phyloP scores from a whole-genome alignment of 108 stramenopile species.

The Chaetoceros tenuissimus region DNA sequence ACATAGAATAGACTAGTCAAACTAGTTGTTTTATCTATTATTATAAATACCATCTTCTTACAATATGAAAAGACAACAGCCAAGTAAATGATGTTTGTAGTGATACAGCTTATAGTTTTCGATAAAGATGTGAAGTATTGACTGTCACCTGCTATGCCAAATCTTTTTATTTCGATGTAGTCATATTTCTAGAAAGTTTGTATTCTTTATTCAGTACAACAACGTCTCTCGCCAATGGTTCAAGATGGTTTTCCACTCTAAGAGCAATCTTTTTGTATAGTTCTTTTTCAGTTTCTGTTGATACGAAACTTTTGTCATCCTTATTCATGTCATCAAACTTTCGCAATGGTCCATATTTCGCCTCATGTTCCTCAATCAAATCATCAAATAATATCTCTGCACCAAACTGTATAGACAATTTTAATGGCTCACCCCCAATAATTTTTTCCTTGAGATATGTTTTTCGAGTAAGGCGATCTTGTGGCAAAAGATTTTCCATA shows the following conservation, averaged over 20 bases:
- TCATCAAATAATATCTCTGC: conserved; percentile 35
- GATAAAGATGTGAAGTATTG: too few species aligned
- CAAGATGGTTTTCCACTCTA: background rate
- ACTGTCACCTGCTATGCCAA: too few species aligned
- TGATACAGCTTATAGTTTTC: too few species aligned
- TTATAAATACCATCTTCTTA: too few species aligned
- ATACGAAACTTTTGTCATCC: background rate
- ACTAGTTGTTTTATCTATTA: too few species aligned
- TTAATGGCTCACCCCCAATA: conserved; percentile 11
- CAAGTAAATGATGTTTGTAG: too few species aligned
- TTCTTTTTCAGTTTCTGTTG: background rate
- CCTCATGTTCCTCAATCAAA: conserved; percentile 41
- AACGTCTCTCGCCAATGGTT: background rate
- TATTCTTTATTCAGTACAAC: background rate
- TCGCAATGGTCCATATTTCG: conserved; percentile 32
- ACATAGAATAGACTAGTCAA: too few species aligned
- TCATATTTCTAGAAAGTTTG: too few species aligned
- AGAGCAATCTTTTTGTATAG: background rate
- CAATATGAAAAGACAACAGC: too few species aligned
- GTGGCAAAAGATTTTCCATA: conserved; percentile 52
- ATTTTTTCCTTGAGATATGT: conserved; percentile 12
- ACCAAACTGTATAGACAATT: conserved; percentile 24
- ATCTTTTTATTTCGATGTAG: too few species aligned
- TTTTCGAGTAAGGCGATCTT: conserved; percentile 29
- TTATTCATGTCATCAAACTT: conserved; percentile 11